Conservation (phyloP, 2,329 filamentous ascomycete genomes). For the Colletotrichum zoysiae region DNA sequence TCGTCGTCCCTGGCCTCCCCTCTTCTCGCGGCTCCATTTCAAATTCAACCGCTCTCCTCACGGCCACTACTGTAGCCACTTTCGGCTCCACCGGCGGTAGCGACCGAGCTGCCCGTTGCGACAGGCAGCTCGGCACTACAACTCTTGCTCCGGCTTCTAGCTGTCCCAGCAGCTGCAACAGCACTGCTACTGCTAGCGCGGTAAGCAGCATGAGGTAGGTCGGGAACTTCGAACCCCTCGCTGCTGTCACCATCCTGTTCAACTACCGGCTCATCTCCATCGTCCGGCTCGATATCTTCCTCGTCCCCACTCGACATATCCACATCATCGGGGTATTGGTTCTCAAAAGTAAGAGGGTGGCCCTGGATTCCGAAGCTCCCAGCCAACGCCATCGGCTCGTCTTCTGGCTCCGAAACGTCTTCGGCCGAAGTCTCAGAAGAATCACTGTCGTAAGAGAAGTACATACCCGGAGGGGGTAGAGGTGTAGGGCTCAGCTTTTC, state of each 20-base stretch:
- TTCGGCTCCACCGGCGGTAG: conserved; percentile 54
- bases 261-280: conserved; percentile 40
- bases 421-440: conserved; percentile 49
- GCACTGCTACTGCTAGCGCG: conserved; percentile 47
- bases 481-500: conserved; percentile 60
- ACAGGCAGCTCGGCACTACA: conserved; percentile 46
- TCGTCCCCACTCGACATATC: conserved; percentile 57
- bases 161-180: conserved; percentile 50
- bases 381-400: conserved; percentile 47
- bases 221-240: conserved; percentile 37
- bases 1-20: too few species aligned
- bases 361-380: conserved; percentile 49
- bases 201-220: conserved; percentile 44
- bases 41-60: conserved; percentile 46
- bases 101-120: conserved; percentile 53
- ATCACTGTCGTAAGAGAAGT: conserved; percentile 62
- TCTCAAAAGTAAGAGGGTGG: conserved; percentile 54
- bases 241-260: conserved; percentile 11
- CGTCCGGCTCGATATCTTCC: conserved; percentile 45
- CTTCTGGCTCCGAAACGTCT: conserved; percentile 46
- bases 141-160: conserved; percentile 50
- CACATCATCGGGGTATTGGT: conserved; percentile 54
- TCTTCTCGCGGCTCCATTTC: not conserved
- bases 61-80: conserved; percentile 55
- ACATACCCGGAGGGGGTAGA: conserved; percentile 66